These are phyloP conservation scores for Phaeophleospora eucalypticola DNA, from an alignment of 2,329 filamentous ascomycete genomes.

Conservation along the genomic window DNA sequence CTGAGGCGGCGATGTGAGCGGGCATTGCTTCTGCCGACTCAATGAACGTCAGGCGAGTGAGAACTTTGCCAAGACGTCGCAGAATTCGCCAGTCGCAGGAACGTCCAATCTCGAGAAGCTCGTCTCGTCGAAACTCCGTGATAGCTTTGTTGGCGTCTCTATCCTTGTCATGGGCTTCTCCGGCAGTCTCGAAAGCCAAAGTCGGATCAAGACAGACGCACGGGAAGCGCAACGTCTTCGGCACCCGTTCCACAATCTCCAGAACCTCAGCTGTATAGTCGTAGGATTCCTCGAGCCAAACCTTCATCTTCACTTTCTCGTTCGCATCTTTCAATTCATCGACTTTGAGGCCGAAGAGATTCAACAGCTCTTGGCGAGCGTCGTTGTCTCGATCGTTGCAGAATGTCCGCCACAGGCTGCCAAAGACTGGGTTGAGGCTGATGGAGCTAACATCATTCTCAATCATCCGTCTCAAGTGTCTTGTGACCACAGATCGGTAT, in stretches of 20 bases:
- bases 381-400: constrained; percentile 12
- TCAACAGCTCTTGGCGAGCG: constrained; percentile 8
- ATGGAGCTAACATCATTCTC: constrained; percentile 11
- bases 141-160: constrained; percentile 9
- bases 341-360: constrained; percentile 11
- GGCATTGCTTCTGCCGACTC: constrained; percentile 7
- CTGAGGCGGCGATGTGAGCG: constrained; percentile 6
- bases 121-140: constrained; percentile 12
- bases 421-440: constrained; percentile 16
- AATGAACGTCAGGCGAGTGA: constrained; percentile 15
- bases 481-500: constrained; percentile 6
- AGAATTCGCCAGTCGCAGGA: constrained; percentile 13
- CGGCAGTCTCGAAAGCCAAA: constrained; percentile 1
- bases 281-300: constrained; percentile 15
- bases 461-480: constrained; percentile 10
- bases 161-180: background rate
- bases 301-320: constrained; percentile 10
- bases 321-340: constrained; percentile 4
- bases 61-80: constrained; percentile 7
- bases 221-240: constrained; percentile 4
- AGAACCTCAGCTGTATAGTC: constrained; percentile 15
- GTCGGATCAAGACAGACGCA: constrained; percentile 15
- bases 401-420: constrained; percentile 12
- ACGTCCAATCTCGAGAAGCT: constrained; percentile 12
- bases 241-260: constrained; percentile 10